Evolutionary conservation across 1,284 basidiomycete genomes (phyloP).

Genomic region (Cutaneotrichosporon curvatum): DNA sequence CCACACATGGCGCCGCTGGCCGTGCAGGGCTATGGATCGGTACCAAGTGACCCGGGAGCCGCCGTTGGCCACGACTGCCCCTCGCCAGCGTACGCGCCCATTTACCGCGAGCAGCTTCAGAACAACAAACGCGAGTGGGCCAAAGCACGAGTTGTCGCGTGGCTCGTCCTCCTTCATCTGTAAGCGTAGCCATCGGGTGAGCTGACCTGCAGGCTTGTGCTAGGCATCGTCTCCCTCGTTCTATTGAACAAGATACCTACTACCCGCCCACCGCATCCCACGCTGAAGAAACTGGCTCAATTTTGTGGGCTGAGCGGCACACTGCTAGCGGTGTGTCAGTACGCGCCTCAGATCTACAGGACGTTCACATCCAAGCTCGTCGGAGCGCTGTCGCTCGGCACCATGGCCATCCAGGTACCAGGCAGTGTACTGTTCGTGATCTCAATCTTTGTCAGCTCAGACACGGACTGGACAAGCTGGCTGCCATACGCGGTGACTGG

Average conservation of each 20-base stretch:
- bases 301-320: constrained; percentile 81
- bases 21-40: constrained; percentile 37
- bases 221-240: constrained; percentile 30
- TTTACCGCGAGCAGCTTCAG: background rate
- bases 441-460: constrained; percentile 68
- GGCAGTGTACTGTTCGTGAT: constrained; percentile 82
- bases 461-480: constrained; percentile 86
- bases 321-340: constrained; percentile 71
- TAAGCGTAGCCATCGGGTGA: constrained; percentile 47
- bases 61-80: constrained; percentile 1
- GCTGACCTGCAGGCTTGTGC: constrained; percentile 21
- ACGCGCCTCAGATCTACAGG: constrained; percentile 75
- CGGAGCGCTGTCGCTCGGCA: constrained; percentile 83
- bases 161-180: constrained; percentile 68
- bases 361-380: constrained; percentile 75
- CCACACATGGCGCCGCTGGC: constrained; percentile 28
- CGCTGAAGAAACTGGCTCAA: constrained; percentile 64
- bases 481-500: constrained; percentile 78
- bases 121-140: constrained; percentile 61
- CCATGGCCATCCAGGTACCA: constrained; percentile 89
- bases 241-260: constrained; percentile 46
- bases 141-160: constrained; percentile 64
- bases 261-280: constrained; percentile 45
- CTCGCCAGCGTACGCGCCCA: background rate
- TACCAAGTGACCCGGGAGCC: background rate